Conservation (phyloP, 1,284 basidiomycete genomes). For the Amylostereum areolatum region DNA sequence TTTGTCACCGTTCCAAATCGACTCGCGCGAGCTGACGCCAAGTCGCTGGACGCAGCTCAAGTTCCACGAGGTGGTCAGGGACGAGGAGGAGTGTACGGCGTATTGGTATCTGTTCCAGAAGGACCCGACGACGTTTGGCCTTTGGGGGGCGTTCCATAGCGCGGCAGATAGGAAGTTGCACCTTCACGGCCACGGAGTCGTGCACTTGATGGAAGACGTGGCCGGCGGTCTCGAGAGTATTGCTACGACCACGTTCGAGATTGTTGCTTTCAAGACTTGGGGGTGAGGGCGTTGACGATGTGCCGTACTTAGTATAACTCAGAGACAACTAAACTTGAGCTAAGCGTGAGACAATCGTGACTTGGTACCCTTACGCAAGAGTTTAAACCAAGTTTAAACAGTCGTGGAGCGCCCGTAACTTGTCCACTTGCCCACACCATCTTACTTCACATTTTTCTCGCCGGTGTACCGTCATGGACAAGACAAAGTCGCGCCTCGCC, state of each 20-base stretch:
- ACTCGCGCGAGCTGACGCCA: no score
- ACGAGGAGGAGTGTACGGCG: background rate
- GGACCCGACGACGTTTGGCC: background rate
- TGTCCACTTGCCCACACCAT: no score
- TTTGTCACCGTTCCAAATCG: no score
- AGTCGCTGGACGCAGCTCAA: no score
- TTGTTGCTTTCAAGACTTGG: background rate
- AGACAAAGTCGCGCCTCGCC: constrained; percentile 69
- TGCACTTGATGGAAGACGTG: background rate
- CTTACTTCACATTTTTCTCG: no score
- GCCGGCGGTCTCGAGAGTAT: background rate
- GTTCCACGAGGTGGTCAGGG: background rate
- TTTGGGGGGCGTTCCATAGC: background rate
- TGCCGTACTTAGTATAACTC: no score
- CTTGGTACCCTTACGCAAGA: no score
- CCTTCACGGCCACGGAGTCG: background rate
- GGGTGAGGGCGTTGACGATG: no score
- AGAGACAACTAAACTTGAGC: no score
- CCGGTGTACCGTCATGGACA: constrained; percentile 48
- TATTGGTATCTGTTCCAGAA: background rate
- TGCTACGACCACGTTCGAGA: background rate
- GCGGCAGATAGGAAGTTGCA: background rate
- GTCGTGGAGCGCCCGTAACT: no score
- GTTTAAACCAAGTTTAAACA: no score
- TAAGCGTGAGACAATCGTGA: no score